Base-by-base conservation (phyloP, 495 filamentous ascomycete genomes). In the Penicillium malachiteum region DNA sequence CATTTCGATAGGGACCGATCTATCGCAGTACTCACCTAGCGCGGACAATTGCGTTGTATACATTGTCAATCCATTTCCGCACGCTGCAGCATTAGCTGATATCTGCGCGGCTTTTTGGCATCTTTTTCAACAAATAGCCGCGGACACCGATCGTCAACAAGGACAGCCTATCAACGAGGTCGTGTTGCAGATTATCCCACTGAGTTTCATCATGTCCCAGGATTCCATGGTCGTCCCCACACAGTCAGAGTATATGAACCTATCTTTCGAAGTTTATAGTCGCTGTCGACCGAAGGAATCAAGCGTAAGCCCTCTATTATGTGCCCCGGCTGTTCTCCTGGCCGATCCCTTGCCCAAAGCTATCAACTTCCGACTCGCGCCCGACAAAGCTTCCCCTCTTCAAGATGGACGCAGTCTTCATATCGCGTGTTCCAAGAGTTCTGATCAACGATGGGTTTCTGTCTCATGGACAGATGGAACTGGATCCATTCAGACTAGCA, bases 401-500 rank as follows among this genome's bases (percentile, higher is more conserved):
- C 84, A 87, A 47, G 91, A 96, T 63, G 90, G 92, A 34, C 85
- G 82, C 11, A 87, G 86, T 56, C 81, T 99, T 10, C 95, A 99
- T 67, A 72, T 97, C 44, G 92, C 89, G 7, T 96, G 93, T 65
- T 87, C 88, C 0, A 84, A 86, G 56, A 93, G 89, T 65, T 73
- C 86, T 31, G 90, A 94, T 64, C 85, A 89, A 44, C 82, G 88
- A 14, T 99, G 95, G 95, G 69, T 97, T 43, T 87, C 87, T 1
- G 91, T 85, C 5, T 88, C 89, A n/a, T 99, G 95, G 95, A 90
- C 88, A 1, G 92, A 97, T 69, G 91, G 84, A 60, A 81, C 77
- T 21, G 95, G 94, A 0, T 82, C 76, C 39, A 80, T 89, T 53
- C 90, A 96, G 66, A 85, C 82, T 58, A 88, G 78, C 5, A 86